Conservation (phyloP, 495 filamentous ascomycete species). For the Aspergillus steynii region DNA sequence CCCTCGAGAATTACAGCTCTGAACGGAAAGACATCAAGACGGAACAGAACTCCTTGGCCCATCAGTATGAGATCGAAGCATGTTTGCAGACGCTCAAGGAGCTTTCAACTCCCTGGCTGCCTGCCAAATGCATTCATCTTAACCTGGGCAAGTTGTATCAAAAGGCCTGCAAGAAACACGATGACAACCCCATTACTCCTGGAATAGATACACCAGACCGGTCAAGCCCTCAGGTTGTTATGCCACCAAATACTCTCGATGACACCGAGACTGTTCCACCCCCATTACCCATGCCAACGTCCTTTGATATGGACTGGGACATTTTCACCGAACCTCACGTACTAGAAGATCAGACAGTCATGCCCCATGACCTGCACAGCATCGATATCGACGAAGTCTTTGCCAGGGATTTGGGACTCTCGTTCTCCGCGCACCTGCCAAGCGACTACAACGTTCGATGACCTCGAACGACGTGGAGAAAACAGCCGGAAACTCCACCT, state of each 20-base stretch:
- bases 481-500: too few species aligned
- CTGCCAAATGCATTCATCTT: neutral
- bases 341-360: neutral
- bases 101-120: neutral
- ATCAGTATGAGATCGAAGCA: too few species aligned
- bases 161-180: neutral
- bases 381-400: neutral
- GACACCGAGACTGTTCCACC: neutral
- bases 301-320: too few species aligned
- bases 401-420: neutral
- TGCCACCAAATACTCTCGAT: too few species aligned
- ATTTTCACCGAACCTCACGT: neutral
- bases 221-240: neutral
- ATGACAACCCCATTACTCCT: neutral
- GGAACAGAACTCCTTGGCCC: too few species aligned
- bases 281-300: neutral
- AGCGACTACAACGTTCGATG: neutral
- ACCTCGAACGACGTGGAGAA: too few species aligned
- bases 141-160: neutral
- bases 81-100: neutral
- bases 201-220: neutral
- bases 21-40: too few species aligned
- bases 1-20: neutral
- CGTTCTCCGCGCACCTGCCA: neutral
- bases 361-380: neutral